phyloP scores from a whole-genome alignment of 2,329 filamentous ascomycete species.

The Exophiala spinifera region DNA sequence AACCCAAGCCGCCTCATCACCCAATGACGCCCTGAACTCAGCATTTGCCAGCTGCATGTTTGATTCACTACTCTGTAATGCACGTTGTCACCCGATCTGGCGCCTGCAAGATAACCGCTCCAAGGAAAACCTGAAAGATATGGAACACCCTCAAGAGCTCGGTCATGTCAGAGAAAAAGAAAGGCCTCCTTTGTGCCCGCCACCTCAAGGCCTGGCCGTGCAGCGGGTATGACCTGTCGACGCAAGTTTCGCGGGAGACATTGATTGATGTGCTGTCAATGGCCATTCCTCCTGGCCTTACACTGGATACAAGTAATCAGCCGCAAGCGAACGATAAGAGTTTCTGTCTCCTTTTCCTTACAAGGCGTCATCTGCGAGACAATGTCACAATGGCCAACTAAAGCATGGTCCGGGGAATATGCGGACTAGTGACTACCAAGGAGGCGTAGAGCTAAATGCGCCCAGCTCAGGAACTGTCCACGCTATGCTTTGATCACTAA shows the following conservation, averaged over 20 bases:
- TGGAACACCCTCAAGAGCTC: neutral
- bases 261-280: neutral
- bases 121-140: neutral
- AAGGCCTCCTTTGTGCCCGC: neutral
- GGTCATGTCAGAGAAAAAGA: neutral
- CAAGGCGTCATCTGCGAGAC: neutral
- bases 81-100: conserved; percentile 16
- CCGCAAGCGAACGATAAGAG: neutral
- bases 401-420: neutral
- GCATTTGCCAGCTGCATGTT: conserved; percentile 9
- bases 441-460: neutral
- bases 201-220: neutral
- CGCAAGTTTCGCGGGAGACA: neutral
- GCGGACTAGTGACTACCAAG: neutral
- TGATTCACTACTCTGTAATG: conserved; percentile 5
- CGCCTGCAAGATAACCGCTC: conserved; percentile 11
- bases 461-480: conserved; percentile 1
- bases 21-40: conserved; percentile 14
- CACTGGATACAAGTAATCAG: no score
- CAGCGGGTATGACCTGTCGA: neutral
- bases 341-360: neutral
- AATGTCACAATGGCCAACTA: neutral
- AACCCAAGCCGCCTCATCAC: conserved; percentile 14
- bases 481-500: neutral
- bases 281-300: neutral